Evolutionary conservation across 768 basidiomycete genomes (phyloP), one percentile per base, ranked within the genome.

Genomic region (Lactifluus rugatus): DNA sequence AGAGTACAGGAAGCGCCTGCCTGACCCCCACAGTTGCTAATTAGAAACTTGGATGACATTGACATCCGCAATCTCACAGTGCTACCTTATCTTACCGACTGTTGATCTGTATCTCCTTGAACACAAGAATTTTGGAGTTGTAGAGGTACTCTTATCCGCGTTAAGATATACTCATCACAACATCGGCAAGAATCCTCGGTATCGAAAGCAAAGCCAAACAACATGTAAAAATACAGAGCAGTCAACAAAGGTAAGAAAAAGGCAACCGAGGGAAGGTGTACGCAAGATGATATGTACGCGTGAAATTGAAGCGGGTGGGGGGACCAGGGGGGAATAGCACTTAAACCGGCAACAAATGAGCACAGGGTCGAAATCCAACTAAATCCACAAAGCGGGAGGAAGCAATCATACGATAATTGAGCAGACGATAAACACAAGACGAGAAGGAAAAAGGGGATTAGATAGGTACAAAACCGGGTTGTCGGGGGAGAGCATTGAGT

Each of bases 401-500:
- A 31, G 28, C 28, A 31, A 9, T 31, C 42, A 50, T 60, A 60
- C 58, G 53, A 60, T 60, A 60, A 55, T 54, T 60, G 58, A 60
- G 52, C n/a, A 28, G 48, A 28, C 34, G 58, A 60, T 60, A 60
- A 64, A 54, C 34, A 62, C 50, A 54, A 64, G 56, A 62, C 37
- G n/a, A 16, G 36, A 53, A 49, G 19, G 11, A 41, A 54, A 55
- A 42, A 50, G 34, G 41, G 39, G 53, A 61, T 58, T 64, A 64
- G 48, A 57, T 54, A 61, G 28, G 48, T 46, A 47, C 37, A 63
- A 23, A 54, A 26, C 42, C 3, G 19, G 50, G 44, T 17, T 32
- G 41, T 70, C 60, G 66, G 72, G 70, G 57, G 62, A 54, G 53
- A 10, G 55, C 31, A 10, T 36, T 31, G 39, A 44, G 11, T n/a